phyloP scores from a whole-genome alignment of 768 basidiomycete genomes.

The Basidioascus undulatus region DNA sequence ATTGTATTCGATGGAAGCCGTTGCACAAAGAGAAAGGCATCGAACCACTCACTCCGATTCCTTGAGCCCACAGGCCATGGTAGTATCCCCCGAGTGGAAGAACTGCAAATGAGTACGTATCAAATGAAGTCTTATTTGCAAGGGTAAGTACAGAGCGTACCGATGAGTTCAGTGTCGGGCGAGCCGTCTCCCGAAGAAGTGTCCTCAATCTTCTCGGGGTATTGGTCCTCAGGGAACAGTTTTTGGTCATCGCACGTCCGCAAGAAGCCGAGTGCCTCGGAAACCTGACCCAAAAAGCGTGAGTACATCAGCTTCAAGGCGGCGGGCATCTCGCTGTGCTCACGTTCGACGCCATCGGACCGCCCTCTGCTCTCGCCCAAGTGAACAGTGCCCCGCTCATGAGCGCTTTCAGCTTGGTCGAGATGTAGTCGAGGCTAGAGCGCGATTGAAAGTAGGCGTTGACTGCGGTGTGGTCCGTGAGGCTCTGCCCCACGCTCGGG shows the following conservation, averaged over 20 bases:
- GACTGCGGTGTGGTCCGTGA: conserved; percentile 39
- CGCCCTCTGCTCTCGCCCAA: not conserved
- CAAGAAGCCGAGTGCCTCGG: no score
- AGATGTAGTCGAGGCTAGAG: not conserved
- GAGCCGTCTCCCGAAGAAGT: conserved; percentile 1
- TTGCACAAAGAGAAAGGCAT: no score
- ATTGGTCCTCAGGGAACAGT: no score
- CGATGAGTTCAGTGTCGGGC: conserved; percentile 6
- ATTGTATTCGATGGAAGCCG: no score
- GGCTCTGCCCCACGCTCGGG: conserved; percentile 47
- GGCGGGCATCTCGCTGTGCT: no score
- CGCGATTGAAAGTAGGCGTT: not conserved
- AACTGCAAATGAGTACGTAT: not conserved
- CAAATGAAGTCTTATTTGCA: not conserved
- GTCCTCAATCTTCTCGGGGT: no score
- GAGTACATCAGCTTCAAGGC: no score
- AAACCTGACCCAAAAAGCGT: no score
- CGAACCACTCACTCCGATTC: no score
- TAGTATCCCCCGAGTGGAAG: conserved; percentile 14
- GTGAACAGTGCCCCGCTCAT: not conserved
- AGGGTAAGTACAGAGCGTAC: not conserved
- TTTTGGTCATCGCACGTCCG: no score
- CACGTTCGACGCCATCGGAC: not conserved
- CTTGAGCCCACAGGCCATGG: no score
- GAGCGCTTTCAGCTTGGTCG: not conserved